Evolutionary conservation across 1,139 yeast species (phyloP), one percentile per base, ranked within the genome.

Genomic region (Zygosaccharomyces sapae): DNA sequence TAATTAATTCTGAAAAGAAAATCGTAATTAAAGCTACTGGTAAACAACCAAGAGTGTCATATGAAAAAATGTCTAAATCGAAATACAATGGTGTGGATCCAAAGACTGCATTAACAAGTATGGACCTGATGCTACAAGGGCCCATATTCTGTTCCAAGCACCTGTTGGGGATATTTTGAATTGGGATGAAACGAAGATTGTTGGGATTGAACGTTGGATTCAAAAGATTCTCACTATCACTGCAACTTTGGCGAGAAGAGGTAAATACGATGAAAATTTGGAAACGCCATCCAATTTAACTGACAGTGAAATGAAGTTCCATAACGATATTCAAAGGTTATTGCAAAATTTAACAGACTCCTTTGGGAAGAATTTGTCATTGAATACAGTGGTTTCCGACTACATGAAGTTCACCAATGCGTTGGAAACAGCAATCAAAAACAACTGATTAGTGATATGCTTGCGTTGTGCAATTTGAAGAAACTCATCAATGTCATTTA

Each of bases 51-150:
- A 51, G 52, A 0, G 64, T 86, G 1, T 70, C 86, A 0, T 88
- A 67, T 62, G 97, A 92, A 61, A 92, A 92, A 62, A 92, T 92
- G 98, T 89, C 97, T 1, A 92, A 92, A 66, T 89, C 97, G 0
- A 92, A 92, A 62, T 81, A 81, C 61, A 92, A 92, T 61, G 98
- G 98, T 12, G 96, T 87, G 3, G 96, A 90, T 61, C 97, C 97
- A 79, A 75, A 1, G 78, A 76, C 48, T 86, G 92, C 55, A 88
- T 92, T 27, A 64, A 62, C n/a, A 73, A 71, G 39, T 87, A 87
- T 65, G 98, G 98, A 2, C 90, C 97, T 1, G 98, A 92, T 70
- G 90, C 96, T 0, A 85, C 92, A 0, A 76, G 97, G 52, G 97
- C 97, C 0, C 96, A 90, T 60, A 80, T 92, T 56, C 67, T 92